Evolutionary conservation across 2,329 filamentous ascomycete genomes (phyloP), one percentile per base, ranked within the genome.

Genomic region (Ilyonectria robusta): DNA sequence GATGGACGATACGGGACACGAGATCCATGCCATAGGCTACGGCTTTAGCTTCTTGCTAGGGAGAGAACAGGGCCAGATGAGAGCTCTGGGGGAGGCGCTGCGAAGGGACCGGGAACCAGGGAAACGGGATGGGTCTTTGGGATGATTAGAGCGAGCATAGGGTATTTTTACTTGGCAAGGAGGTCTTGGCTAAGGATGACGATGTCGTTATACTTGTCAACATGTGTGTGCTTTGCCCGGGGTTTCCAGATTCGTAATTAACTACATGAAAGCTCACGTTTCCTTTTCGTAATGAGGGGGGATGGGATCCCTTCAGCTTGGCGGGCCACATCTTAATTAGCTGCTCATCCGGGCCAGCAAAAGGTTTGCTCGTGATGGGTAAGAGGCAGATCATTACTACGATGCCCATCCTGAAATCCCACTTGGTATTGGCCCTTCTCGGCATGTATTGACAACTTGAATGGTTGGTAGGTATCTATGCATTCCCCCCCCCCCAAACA

Each of bases 91-190:
- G 70, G 59, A 59, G 63, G 66, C 62, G 59, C 63, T 59, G 62
- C 50, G 48, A n/a, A 64, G 59, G 70, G 40, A 59, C 54, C 53
- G 67, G 56, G 64, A 55, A 44, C 46, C 59, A 58, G 40, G 47
- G 62, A 69, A 67, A 19, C 44, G 55, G 65, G 53, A 67, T 56
- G 56, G 61, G 62, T 67, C 56, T 70, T 67, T 57, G 50, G 68
- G 65, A 66, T 69, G 69, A 59, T 66, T 74, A 72, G 72, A 74
- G 70, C 64, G 66, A 72, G 67, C 66, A 75, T 65, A 69, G 70
- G 65, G 46, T 60, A 21, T 58, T 51, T 62, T 57, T 55, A 47
- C 55, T 59, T 59, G 56, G 40, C 59, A 62, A 57, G 59, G 56
- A 57, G 23, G 42, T 48, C 48, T 55, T 59, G 48, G 40, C 47